A percentile compares a stretch with the other conserved stretches of the same genome.
Conservation (phyloP, 106 monocot genomes). For the Platanthera guangdongensis region DNA sequence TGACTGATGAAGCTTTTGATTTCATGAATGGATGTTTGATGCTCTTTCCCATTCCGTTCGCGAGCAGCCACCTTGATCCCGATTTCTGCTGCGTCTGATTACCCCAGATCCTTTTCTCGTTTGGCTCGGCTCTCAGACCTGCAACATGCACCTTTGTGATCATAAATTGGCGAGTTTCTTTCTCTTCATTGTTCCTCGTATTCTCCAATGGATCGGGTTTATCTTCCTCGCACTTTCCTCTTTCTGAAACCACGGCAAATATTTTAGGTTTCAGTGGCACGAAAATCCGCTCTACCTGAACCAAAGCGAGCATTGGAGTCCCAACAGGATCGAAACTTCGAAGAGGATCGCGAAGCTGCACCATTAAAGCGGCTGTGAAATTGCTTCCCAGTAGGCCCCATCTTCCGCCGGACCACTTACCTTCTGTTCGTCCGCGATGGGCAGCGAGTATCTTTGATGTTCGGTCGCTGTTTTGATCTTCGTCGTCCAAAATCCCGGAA, state of each 20-base stretch:
- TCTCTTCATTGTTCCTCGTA: conserved; percentile 37
- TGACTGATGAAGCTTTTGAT: conserved; percentile 46
- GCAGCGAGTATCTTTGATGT: conserved; percentile 87
- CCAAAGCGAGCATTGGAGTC: conserved; percentile 79
- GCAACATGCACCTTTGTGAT: conserved; percentile 87
- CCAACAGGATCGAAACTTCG: conserved; percentile 88
- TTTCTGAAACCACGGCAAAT: conserved; percentile 40
- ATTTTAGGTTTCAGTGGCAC: conserved; percentile 82
- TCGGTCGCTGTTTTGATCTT: conserved; percentile 62
- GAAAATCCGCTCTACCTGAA: conserved; percentile 90
- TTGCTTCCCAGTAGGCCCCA: conserved; percentile 90
- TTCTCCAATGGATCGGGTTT: conserved; percentile 30
- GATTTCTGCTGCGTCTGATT: conserved; percentile 52
- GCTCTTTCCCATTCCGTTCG: conserved; percentile 87
- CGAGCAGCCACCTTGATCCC: conserved; percentile 89
- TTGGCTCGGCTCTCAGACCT: conserved; percentile 68
- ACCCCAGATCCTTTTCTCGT: conserved; percentile 58
- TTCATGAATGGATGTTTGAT: conserved; percentile 90
- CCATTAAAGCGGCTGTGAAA: conserved; percentile 93
- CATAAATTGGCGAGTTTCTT: conserved; percentile 55
- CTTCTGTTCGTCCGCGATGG: conserved; percentile 49
- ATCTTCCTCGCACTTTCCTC: conserved; percentile 56
- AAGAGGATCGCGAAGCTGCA: conserved; percentile 87
- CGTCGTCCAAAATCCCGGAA: conserved; percentile 72
- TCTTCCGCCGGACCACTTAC: conserved; percentile 57